Evolutionary conservation across 2,329 filamentous ascomycete genomes (phyloP), one percentile per base, ranked within the genome.

Genomic region (Sclerotinia glacialis): DNA sequence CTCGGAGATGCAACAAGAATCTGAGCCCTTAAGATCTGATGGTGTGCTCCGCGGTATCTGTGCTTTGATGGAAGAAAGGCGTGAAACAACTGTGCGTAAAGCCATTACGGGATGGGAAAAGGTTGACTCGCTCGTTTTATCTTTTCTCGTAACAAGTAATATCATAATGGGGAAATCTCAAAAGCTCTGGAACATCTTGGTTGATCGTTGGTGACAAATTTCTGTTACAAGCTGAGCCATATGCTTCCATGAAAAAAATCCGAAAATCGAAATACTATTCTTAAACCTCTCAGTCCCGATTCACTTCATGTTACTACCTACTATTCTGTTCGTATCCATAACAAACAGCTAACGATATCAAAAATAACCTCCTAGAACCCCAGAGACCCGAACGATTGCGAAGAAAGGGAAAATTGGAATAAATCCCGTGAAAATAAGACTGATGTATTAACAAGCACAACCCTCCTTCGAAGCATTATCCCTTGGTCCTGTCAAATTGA

Each of bases 391-490:
- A 67, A 44, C 28, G 55, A 72, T 54, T 56, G 68, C 34, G 65
- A 61, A 71, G 42, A 44, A 44, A 42, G 40, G 28, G 55, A 70
- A 68, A 47, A 64, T 64, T 53, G 64, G 70, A 67, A 67, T 56
- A 59, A 63, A 65, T 63, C 65, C 64, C 64, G 63, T 64, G 42
- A 62, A 40, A 68, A 63, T 54, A 65, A 70, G 61, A 65, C 44
- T 60, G 18, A 59, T 42, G 49, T 60, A 71, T 75, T 63, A 98
- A 80, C 94, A 98, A 75, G 93, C 93, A 79, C 94, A 98, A 54
- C 91, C 89, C 76, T 97, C 93, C 82, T 96, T 96, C 59, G 90
- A 86, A n/a, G 86, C 88, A 71, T 85, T 85, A 70, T 92, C 88
- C 74, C 86, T 84, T 58, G 89, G 85, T 62, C 89, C 90, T 60